Conservation (phyloP, 2,329 filamentous ascomycete genomes). For the Magnaporthiopsis poae region DNA sequence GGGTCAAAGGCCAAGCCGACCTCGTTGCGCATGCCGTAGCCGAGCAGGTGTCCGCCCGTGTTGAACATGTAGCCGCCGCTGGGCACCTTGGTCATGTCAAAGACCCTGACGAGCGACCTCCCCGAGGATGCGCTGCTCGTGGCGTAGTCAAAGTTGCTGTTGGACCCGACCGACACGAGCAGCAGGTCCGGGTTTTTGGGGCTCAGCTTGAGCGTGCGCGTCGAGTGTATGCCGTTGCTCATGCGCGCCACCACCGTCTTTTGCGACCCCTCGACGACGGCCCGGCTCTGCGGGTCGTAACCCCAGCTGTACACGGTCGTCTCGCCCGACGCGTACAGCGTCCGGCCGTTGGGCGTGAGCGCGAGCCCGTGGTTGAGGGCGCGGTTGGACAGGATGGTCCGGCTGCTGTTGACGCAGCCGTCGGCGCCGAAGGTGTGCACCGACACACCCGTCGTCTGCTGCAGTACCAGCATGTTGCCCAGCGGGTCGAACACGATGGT, state of each 20-base stretch:
- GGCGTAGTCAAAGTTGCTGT: conserved; percentile 29
- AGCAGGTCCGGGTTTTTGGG: conserved; percentile 26
- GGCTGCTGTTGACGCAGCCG: conserved; percentile 25
- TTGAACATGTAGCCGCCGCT: conserved; percentile 28
- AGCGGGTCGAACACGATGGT: conserved; percentile 21
- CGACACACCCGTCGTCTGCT: conserved; percentile 23
- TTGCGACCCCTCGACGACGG: conserved; percentile 29
- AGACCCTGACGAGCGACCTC: conserved; percentile 32
- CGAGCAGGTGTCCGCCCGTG: conserved; percentile 28
- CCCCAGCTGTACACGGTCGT: conserved; percentile 43
- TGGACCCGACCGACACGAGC: conserved; percentile 29
- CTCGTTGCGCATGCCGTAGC: conserved; percentile 47
- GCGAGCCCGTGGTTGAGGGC: conserved; percentile 30
- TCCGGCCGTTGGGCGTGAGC: conserved; percentile 29
- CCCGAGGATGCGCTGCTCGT: conserved; percentile 24
- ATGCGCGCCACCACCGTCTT: conserved; percentile 30
- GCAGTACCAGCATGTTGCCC: conserved; percentile 24
- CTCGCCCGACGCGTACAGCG: conserved; percentile 29
- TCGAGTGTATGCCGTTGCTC: conserved; percentile 29
- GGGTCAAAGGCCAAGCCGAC: conserved; percentile 47
- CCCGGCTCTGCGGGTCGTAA: conserved; percentile 41
- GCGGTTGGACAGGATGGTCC: conserved; percentile 18
- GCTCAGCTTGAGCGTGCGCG: conserved; percentile 27
- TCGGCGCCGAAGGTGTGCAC: conserved; percentile 25
- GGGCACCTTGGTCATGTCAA: conserved; percentile 28